Base-by-base conservation (phyloP, 2,329 filamentous ascomycete genomes). In the Microsporum audouinii region DNA sequence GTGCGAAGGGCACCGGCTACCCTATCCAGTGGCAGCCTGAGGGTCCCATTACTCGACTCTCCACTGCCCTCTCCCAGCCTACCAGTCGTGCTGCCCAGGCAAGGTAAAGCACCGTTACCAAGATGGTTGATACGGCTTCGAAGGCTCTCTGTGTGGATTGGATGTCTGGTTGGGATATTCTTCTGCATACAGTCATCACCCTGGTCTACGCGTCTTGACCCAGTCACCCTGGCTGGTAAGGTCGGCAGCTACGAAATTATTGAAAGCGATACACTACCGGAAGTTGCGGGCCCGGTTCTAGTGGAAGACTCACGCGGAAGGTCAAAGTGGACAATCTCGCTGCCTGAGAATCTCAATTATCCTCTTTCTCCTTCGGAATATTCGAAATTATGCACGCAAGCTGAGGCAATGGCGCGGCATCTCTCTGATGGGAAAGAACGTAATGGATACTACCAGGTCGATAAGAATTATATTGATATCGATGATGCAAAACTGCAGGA, bases 211-310 rank as follows among this genome's bases (percentile, higher is more conserved):
- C 43, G 69, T 70, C 17, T 99, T 94, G 38, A 95, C 86, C 59
- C 94, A 94, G 76, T 99, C 94, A 77, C 94, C 94, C 77, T 99
- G 94, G 45, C 89, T 95, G 57, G 99, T 81, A 17, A 99, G 82
- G 72, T 99, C 94, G 1, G 90, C 94, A 5, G 94, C 94, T 58
- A 99, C 92, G 71, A 97, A 99, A 55, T 55, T 12, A 34, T 88
- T 5, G 82, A 80, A 41, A 84, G 84, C 63, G 81, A 84, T 63
- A 77, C 78, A 47, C 72, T 90, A n/a, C 88, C 88, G 0, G 80
- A 86, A 33, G 84, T 88, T 64, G 86, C 89, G 0, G 87, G 86
- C 0, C 87, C 88, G 0, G 79, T 94, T 23, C 80, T 89, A 4
- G 78, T 91, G 53, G 82, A 80, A 12, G 88, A 91, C 72, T 75